Conservation (phyloP, 805 yeast genomes). For the Candida anglica region DNA sequence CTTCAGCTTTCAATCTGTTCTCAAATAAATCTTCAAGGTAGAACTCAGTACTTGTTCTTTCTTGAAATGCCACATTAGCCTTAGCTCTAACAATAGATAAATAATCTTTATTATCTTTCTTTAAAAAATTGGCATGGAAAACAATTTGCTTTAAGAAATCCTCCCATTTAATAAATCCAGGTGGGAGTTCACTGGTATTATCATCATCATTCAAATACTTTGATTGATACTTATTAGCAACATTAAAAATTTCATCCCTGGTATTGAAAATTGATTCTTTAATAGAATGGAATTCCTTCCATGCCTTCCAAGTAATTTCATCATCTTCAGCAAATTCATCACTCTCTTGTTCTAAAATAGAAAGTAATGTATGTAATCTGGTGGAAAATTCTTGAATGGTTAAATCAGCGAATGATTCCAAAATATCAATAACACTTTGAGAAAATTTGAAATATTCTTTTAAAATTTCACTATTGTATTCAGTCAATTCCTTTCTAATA, state of each 20-base stretch:
- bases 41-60: constrained; percentile 25
- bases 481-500: constrained; percentile 22
- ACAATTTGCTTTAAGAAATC: constrained; percentile 36
- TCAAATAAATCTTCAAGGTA: constrained; percentile 10
- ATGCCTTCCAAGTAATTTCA: constrained; percentile 40
- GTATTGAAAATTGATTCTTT: constrained; percentile 52
- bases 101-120: constrained; percentile 60
- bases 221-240: constrained; percentile 16
- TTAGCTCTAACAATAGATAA: constrained; percentile 39
- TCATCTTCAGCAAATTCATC: constrained; percentile 11
- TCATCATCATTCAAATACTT: constrained; percentile 5
- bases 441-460: constrained; percentile 25
- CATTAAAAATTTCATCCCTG: constrained; percentile 47
- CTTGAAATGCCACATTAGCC: constrained; percentile 41
- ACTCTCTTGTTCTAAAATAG: constrained; percentile 11
- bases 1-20: constrained; percentile 19
- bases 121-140: constrained; percentile 44
- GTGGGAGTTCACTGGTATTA: constrained; percentile 15
- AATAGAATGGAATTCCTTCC: constrained; percentile 58
- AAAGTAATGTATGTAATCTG: constrained; percentile 42
- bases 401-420: constrained; percentile 72
- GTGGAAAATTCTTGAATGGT: constrained; percentile 62
- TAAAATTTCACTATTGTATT: constrained; percentile 22
- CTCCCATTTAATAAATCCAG: constrained; percentile 34
- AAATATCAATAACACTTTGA: constrained; percentile 54